These are phyloP conservation scores for Candida odintsovae DNA, from an alignment of 805 yeast species.

Conservation along the genomic window DNA sequence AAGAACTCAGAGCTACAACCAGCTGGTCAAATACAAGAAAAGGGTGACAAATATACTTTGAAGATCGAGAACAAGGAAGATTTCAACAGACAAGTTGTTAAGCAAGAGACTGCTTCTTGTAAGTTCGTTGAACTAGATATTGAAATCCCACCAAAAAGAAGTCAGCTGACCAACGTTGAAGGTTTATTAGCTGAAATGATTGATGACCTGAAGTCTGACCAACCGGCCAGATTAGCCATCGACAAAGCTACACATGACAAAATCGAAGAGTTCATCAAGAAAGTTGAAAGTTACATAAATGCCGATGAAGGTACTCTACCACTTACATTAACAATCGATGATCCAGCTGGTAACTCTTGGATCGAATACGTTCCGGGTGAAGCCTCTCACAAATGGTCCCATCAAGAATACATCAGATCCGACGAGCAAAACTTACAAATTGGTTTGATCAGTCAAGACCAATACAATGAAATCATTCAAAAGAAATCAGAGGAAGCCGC, in stretches of 20 bases:
- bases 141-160: slow-evolving; percentile 93
- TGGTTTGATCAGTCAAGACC: slow-evolving; percentile 68
- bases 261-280: slow-evolving; percentile 62
- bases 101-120: slow-evolving; percentile 80
- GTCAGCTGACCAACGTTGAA: slow-evolving; percentile 89
- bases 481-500: slow-evolving; percentile 20
- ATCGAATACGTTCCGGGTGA: slow-evolving; percentile 85
- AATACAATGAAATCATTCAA: slow-evolving; percentile 33
- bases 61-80: slow-evolving; percentile 66
- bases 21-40: slow-evolving; percentile 88
- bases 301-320: slow-evolving; percentile 71
- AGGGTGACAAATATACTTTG: slow-evolving; percentile 71
- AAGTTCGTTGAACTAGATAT: slow-evolving; percentile 79
- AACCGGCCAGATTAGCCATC: slow-evolving; percentile 64
- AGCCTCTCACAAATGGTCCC: slow-evolving; percentile 85
- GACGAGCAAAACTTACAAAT: slow-evolving; percentile 83
- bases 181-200: slow-evolving; percentile 83
- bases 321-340: slow-evolving; percentile 73
- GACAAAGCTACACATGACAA: slow-evolving; percentile 75
- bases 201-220: slow-evolving; percentile 75
- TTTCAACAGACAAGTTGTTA: slow-evolving; percentile 85
- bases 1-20: slow-evolving; percentile 92
- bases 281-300: slow-evolving; percentile 52
- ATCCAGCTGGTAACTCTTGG: slow-evolving; percentile 98
- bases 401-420: slow-evolving; percentile 72